Percentiles rank a stretch among this genome's conserved stretches.
Evolutionary conservation across 768 basidiomycete genomes (phyloP).

Genomic region (Floccularia luteovirens): DNA sequence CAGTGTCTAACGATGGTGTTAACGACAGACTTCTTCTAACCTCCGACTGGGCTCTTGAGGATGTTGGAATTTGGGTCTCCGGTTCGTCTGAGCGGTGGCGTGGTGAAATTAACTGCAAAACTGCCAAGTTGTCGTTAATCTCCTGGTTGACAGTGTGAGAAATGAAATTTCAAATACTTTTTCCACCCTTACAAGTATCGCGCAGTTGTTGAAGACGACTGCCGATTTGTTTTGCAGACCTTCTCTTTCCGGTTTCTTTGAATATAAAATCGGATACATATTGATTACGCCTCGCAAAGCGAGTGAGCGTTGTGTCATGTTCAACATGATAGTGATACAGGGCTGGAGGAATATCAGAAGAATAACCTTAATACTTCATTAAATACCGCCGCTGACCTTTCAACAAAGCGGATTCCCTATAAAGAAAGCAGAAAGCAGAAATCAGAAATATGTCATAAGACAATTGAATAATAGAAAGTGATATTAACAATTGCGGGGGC

Average conservation of each 20-base stretch:
- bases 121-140: slow-evolving; percentile 7
- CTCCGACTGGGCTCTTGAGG: background rate
- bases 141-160: background rate
- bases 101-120: slow-evolving; percentile 22
- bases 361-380: slow-evolving; percentile 2
- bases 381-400: slow-evolving; percentile 37
- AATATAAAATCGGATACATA: slow-evolving; percentile 75
- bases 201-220: slow-evolving; percentile 72
- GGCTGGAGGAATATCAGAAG: slow-evolving; percentile 28
- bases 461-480: slow-evolving; percentile 1
- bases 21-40: slow-evolving; percentile 8
- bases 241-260: slow-evolving; percentile 51
- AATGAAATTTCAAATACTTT: slow-evolving; percentile 12
- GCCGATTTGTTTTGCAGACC: slow-evolving; percentile 74
- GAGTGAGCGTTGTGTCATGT: slow-evolving; percentile 55
- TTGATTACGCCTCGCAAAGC: slow-evolving; percentile 71
- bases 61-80: background rate
- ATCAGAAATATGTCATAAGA: background rate
- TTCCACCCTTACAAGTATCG: slow-evolving; percentile 51
- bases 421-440: slow-evolving; percentile 2
- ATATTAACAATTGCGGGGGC: slow-evolving; percentile 57
- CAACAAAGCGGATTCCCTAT: slow-evolving; percentile 56
- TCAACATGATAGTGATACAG: slow-evolving; percentile 59
- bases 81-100: slow-evolving; percentile 8
- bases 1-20: slow-evolving; percentile 10